Evolutionary conservation across 164 flowering plant genomes (phyloP).

Genomic region (Sextonia rubra): DNA sequence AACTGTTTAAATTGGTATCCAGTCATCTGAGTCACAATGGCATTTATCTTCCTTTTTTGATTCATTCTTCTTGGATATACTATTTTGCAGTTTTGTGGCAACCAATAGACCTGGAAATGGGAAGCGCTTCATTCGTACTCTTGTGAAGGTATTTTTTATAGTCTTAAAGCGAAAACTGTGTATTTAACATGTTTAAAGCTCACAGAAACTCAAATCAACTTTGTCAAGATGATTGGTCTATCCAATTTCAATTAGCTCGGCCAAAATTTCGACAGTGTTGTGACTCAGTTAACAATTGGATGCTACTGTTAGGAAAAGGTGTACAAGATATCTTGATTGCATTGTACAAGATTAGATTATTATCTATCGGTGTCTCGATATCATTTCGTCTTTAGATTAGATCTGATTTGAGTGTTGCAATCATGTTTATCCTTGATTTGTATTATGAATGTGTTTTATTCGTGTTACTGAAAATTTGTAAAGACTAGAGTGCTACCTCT

Average conservation of each 20-base stretch:
- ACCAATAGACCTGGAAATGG: constrained; percentile 76
- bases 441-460: too few relatives aligned
- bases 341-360: too few relatives aligned
- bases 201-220: neutral
- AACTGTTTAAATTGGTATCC: neutral
- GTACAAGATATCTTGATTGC: neutral
- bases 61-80: neutral
- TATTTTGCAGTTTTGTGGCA: constrained; percentile 50
- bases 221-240: too few relatives aligned
- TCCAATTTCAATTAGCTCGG: neutral
- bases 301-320: too few relatives aligned
- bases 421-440: too few relatives aligned
- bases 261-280: too few relatives aligned
- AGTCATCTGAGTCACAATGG: neutral
- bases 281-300: too few relatives aligned
- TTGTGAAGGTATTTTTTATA: constrained; percentile 58
- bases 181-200: neutral
- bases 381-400: too few relatives aligned
- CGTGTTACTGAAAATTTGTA: too few relatives aligned
- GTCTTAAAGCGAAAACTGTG: neutral
- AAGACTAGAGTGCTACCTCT: neutral
- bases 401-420: too few relatives aligned
- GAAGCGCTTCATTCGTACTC: constrained; percentile 69
- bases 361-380: neutral
- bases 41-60: neutral